Evolutionary conservation across 768 basidiomycete species (phyloP), one percentile per base, ranked within the genome.

Genomic region (Leucosporidium creatinivorum): DNA sequence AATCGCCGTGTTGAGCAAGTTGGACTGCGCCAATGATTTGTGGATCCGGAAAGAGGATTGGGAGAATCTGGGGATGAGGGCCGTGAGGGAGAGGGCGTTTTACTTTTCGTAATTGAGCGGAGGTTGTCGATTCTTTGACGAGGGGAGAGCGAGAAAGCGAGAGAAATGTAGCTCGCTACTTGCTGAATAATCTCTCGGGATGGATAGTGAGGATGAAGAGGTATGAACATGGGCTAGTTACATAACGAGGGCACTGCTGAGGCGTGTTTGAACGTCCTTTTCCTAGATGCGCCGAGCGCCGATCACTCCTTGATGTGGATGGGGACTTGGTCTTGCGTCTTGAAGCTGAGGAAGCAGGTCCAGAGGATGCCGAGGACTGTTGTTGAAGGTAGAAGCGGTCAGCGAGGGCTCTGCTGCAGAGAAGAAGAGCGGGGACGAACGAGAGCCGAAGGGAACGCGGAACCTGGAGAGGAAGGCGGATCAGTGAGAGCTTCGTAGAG

Each of bases 1-100:
- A 15, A 91, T 88, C 9, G 85, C 88, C 12, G 91, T 93, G 18
- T 84, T 97, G 51, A 89, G 87, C 31, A 90, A 91, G 79, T 88
- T 98, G 85, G 96, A 99, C 61, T 85, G 86, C 4, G 85, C 89
- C 55, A 83, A 85, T 36, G 96, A 99, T 71, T 79, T 97, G 64
- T 98, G 94, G 94, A 81, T 98, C 31, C 85, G 89, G 9, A 79
- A 81, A 65, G 81, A 85, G 47, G 96, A 99, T 77, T 99, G 93
- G 80, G 78, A 80, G 36, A 71, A 75, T 19, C 50, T 80, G 13
- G 81, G 80, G 0, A 77, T 78, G 71, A 73, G 78, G 57, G 77
- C 78, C 0, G 65, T 80, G 51, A 77, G 77, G 64, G 80, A 81
- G 63, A 69, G 79, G 50, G 71, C 72, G 7, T 70, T 78, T 44